Percentiles rank a stretch among this genome's conserved stretches.
These are phyloP conservation scores for Pseudocercospora crystallina DNA, from an alignment of 2,329 filamentous ascomycete genomes.

Conservation along the genomic window DNA sequence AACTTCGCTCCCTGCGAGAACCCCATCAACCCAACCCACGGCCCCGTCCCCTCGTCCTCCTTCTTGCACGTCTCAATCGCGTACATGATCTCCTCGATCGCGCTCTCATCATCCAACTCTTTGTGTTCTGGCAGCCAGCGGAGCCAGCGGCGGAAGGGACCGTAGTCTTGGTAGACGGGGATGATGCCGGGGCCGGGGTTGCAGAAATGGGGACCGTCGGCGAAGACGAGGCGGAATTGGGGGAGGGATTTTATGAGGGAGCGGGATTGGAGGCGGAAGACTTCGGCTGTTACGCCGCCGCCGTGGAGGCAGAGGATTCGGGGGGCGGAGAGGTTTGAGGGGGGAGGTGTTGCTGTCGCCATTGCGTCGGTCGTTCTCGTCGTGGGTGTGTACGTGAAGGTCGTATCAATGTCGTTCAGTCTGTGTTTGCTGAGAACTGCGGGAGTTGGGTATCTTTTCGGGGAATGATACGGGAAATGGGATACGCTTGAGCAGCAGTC, in stretches of 20 bases:
- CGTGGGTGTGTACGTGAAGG: no score
- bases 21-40: constrained; percentile 52
- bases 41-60: constrained; percentile 45
- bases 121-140: constrained; percentile 62
- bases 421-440: no score
- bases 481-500: no score
- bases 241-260: constrained; percentile 52
- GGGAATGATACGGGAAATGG: no score
- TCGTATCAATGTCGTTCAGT: no score
- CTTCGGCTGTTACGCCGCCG: constrained; percentile 69
- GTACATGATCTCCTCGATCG: constrained; percentile 50
- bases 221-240: constrained; percentile 70
- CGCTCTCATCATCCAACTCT: constrained; percentile 51
- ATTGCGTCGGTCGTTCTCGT: no score
- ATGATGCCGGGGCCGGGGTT: constrained; percentile 62
- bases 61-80: constrained; percentile 46
- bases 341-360: constrained; percentile 6
- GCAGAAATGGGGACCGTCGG: constrained; percentile 66
- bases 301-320: constrained; percentile 80
- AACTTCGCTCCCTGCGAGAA: constrained; percentile 54
- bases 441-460: no score
- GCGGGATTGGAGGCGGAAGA: constrained; percentile 70
- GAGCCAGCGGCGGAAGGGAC: constrained; percentile 65
- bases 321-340: constrained; percentile 42
- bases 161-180: constrained; percentile 63